Base-by-base conservation (phyloP, 768 basidiomycete genomes). In the Leucosporidium scottii region DNA sequence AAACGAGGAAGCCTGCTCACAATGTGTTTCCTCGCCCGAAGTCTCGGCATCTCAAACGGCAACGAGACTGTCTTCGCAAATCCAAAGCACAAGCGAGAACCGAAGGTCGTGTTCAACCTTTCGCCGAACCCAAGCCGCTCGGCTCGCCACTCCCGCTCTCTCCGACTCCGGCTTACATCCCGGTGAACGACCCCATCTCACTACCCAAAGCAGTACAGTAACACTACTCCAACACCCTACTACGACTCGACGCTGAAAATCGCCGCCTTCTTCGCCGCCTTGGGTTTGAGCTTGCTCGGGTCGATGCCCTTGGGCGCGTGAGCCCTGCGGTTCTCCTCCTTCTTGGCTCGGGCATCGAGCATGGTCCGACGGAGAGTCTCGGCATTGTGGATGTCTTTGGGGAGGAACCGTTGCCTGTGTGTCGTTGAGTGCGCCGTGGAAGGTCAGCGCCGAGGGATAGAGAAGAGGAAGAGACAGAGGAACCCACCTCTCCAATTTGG, bases 241-340 rank as follows among this genome's bases (percentile, higher is more conserved):
- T 65, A 79, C 62, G 66, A 82, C 81, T 94, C 91, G 80, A 93
- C 90, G 55, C 82, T 82, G 69, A 92, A 80, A 69, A 97, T 89
- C 51, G 87, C 80, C 78, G 89, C 93, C 81, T 92, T 93, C 79
- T 87, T 85, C 82, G 93, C 93, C 50, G 92, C 85, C 76, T 88
- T 90, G 13, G 94, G 94, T 76, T 92, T 96, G 78, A 78, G 84
- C 77, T 87, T 85, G 18, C 85, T 85, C 51, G 93, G 92, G 20
- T 85, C 86, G 57, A 69, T 30, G 30, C 71, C 73, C 57, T 69
- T 74, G 31, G 91, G 83, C 10, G 93, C 88, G 77, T 98, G 94
- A 75, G 87, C 88, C 77, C 93, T 82, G 70, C 94, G 82, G 71
- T 93, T 84, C 77, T 97, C 93, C 75, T 99, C 93, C 80, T 96